Evolutionary conservation across 306 rosid species (phyloP).

Genomic region (Vigna reflexopilosa): DNA sequence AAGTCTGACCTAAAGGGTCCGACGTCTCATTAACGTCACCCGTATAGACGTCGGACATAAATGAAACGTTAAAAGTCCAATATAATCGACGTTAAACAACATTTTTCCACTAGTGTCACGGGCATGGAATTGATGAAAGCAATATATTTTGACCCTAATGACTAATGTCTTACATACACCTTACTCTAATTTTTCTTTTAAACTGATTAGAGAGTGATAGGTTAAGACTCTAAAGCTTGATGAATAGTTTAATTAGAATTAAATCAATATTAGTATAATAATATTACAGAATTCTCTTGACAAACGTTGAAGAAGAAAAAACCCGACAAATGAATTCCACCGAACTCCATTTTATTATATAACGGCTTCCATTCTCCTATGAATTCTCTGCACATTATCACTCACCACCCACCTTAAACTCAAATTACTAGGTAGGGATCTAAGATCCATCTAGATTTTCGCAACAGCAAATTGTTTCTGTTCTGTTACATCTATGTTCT

Average conservation of each 20-base stretch:
- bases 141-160: not conserved
- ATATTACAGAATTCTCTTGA: too few relatives aligned
- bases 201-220: not conserved
- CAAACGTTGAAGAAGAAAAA: not conserved
- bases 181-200: not conserved
- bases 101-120: too few relatives aligned
- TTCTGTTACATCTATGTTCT: not conserved
- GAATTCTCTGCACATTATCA: not conserved
- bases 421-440: conserved; percentile 38
- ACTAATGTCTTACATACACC: not conserved
- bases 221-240: too few relatives aligned
- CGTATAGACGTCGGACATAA: too few relatives aligned
- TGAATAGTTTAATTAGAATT: too few relatives aligned
- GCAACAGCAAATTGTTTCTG: not conserved
- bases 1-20: too few relatives aligned
- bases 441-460: conserved; percentile 38
- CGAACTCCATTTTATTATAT: too few relatives aligned
- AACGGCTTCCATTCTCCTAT: conserved; percentile 3
- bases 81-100: too few relatives aligned
- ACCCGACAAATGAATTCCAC: too few relatives aligned
- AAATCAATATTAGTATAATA: too few relatives aligned
- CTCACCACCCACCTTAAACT: conserved; percentile 7
- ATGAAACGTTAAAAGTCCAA: too few relatives aligned
- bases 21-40: too few relatives aligned
- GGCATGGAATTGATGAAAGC: not conserved